phyloP scores from a whole-genome alignment of 768 basidiomycete genomes.

The Coprinopsis strossmayeri region DNA sequence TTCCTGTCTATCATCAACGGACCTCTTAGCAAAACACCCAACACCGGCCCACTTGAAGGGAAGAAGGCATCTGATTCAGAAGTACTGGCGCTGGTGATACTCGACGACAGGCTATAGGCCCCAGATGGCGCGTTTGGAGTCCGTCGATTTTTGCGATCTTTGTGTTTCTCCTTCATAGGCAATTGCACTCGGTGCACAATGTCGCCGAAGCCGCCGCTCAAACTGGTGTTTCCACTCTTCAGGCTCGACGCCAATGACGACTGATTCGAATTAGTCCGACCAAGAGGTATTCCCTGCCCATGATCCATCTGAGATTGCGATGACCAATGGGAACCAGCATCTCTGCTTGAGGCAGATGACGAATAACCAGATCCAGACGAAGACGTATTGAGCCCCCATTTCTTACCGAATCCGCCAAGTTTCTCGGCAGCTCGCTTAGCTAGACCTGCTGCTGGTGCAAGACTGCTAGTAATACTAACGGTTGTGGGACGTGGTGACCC shows the following conservation, averaged over 20 bases:
- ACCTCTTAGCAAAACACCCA: constrained; percentile 54
- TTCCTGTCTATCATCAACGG: constrained; percentile 27
- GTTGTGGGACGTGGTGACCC: constrained; percentile 45
- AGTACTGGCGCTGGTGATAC: constrained; percentile 32
- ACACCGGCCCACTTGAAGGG: constrained; percentile 34
- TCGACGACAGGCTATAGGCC: constrained; percentile 46
- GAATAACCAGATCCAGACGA: constrained; percentile 38
- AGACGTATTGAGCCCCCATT: constrained; percentile 33
- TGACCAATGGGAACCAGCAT: constrained; percentile 1
- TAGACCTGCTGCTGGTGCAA: constrained; percentile 67
- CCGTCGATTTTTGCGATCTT: constrained; percentile 36
- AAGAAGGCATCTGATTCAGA: constrained; percentile 45
- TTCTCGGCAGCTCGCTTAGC: constrained; percentile 76
- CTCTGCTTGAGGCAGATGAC: constrained; percentile 36
- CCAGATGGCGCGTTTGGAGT: constrained; percentile 59
- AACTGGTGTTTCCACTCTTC: constrained; percentile 17
- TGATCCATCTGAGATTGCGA: constrained; percentile 21
- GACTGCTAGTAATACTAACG: constrained; percentile 62
- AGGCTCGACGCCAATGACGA: constrained; percentile 17
- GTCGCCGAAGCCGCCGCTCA: constrained; percentile 4
- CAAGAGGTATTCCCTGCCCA: constrained; percentile 18
- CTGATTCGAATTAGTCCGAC: constrained; percentile 34
- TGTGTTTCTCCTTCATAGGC: constrained; percentile 5
- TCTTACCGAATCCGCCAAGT: constrained; percentile 58
- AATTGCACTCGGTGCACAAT: constrained; percentile 6